Percentiles rank a stretch among this genome's conserved stretches.
Evolutionary conservation across 768 basidiomycete species (phyloP).

Genomic region (Panaeolus cyanescens): DNA sequence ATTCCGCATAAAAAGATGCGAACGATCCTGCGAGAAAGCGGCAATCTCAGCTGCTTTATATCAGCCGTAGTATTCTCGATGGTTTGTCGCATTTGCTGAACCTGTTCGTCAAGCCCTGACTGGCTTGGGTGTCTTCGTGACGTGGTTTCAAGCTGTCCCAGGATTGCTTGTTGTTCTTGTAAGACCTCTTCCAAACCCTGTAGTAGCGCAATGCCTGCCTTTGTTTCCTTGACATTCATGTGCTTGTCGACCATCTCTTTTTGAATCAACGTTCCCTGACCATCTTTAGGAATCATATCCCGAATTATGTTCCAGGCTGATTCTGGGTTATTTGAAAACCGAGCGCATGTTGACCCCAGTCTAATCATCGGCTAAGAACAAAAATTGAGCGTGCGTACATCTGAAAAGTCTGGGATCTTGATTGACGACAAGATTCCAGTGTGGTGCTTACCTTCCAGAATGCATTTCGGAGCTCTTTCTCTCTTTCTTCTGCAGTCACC

Average conservation of each 20-base stretch:
- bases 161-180: neutral
- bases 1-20: neutral
- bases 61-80: neutral
- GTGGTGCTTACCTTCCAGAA: conserved; percentile 18
- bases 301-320: conserved; percentile 19
- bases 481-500: conserved; percentile 14
- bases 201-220: conserved; percentile 8
- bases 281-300: conserved; percentile 6
- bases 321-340: conserved; percentile 14
- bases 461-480: conserved; percentile 21
- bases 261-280: conserved; percentile 15
- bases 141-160: neutral
- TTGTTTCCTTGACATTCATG: conserved; percentile 12
- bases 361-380: conserved; percentile 4
- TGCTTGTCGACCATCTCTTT: conserved; percentile 14
- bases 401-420: too few species aligned
- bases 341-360: conserved; percentile 6
- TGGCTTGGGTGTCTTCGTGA: neutral
- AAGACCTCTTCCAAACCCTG: neutral
- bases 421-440: too few species aligned
- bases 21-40: neutral
- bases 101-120: neutral
- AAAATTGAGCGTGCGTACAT: too few species aligned
- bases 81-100: neutral
- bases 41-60: neutral